Conservation (phyloP, 345 rosid genomes). For the Sisymbrium altissimum region DNA sequence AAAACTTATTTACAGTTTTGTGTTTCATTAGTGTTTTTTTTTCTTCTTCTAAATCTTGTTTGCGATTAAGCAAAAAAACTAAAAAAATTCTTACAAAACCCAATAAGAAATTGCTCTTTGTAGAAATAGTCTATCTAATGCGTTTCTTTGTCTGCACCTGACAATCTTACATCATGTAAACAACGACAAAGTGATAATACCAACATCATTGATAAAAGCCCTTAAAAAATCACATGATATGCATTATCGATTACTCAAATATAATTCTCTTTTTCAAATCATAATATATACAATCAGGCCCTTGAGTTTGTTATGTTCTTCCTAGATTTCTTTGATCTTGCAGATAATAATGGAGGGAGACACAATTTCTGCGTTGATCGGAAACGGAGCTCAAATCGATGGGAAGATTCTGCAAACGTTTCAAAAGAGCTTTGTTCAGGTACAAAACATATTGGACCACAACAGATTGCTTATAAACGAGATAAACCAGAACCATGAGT, state of each 20-base stretch:
- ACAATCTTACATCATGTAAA: not conserved
- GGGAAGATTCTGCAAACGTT: conserved; percentile 62
- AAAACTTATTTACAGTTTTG: too few species aligned
- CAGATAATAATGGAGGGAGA: conserved; percentile 54
- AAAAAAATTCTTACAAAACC: not conserved
- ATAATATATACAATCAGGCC: not conserved
- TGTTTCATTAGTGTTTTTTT: too few species aligned
- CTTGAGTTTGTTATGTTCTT: not conserved
- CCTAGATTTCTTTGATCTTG: not conserved
- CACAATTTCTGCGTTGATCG: conserved; percentile 43
- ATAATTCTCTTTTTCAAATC: not conserved
- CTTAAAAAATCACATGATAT: not conserved
- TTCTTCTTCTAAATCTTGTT: not conserved
- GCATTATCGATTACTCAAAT: not conserved
- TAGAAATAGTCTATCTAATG: not conserved
- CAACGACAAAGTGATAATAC: not conserved
- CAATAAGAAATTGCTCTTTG: not conserved
- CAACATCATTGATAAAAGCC: not conserved
- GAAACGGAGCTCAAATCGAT: conserved; percentile 52
- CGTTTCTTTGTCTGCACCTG: not conserved
- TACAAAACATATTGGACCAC: conserved; percentile 63
- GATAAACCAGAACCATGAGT: conserved; percentile 81
- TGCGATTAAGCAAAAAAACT: too few species aligned
- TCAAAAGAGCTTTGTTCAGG: conserved; percentile 71
- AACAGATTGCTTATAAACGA: conserved; percentile 66